Conservation (phyloP, 768 basidiomycete genomes). For the Termitomyces sp. region DNA sequence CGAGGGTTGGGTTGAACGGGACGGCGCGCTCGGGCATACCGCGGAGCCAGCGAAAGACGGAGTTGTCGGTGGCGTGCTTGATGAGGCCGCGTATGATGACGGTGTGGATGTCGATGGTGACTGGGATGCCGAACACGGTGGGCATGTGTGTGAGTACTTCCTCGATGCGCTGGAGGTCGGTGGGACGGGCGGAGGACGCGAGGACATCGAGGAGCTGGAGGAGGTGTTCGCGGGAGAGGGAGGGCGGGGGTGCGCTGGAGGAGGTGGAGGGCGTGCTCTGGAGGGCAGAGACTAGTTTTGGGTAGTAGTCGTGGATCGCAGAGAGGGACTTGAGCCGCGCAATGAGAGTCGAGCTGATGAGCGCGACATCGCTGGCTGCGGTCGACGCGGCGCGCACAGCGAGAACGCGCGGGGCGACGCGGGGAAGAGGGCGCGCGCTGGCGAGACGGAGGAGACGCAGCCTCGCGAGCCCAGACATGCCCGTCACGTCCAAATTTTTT, state of each 20-base stretch:
- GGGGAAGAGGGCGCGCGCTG: slow-evolving; percentile 15
- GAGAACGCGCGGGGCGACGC: slow-evolving; percentile 2
- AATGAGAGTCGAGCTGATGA: slow-evolving; percentile 18
- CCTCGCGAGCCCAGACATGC: slow-evolving; percentile 3
- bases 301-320: slow-evolving; percentile 38
- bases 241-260: slow-evolving; percentile 23
- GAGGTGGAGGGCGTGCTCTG: slow-evolving; percentile 16
- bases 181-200: slow-evolving; percentile 48
- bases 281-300: slow-evolving; percentile 23
- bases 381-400: not conserved
- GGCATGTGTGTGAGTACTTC: slow-evolving; percentile 51
- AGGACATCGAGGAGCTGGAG: slow-evolving; percentile 42
- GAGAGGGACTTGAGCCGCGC: slow-evolving; percentile 25
- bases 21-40: slow-evolving; percentile 54
- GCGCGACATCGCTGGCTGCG: slow-evolving; percentile 8
- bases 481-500: not conserved
- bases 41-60: slow-evolving; percentile 49
- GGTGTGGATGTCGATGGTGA: slow-evolving; percentile 47
- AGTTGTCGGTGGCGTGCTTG: slow-evolving; percentile 39
- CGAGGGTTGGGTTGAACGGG: slow-evolving; percentile 41
- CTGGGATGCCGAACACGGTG: slow-evolving; percentile 42
- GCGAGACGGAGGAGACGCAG: slow-evolving; percentile 36
- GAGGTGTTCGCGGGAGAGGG: slow-evolving; percentile 32
- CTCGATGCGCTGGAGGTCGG: slow-evolving; percentile 55
- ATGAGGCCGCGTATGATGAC: slow-evolving; percentile 50